Base-by-base conservation (phyloP, 306 rosid genomes). In the Vigna unguiculata region DNA sequence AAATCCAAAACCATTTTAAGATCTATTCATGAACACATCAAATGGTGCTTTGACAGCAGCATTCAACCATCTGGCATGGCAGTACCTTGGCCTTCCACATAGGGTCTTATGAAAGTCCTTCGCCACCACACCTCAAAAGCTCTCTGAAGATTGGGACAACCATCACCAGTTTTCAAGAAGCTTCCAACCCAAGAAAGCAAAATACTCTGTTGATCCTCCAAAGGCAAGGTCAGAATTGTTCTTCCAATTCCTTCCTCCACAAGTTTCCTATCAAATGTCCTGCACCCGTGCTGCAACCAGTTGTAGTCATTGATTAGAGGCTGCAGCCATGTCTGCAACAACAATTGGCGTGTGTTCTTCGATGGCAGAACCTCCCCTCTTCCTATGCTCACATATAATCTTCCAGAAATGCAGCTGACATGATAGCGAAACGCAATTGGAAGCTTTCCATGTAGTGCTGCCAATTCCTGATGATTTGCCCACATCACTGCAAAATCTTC, bases 51-150 rank as follows among this genome's bases (percentile, higher is more conserved):
- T 51, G 85, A 68, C 51, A 76, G 30, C 79, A 60, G 30, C 81
- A 60, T 73, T 77, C 83, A 81, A 78, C 75, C 62, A 84, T 88
- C 93, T 68, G 85, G 62, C 81, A 80, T 80, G 25, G 63, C n/a
- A n/a, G n/a, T n/a, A 43, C 85, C 88, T 76, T 91, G 91, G 30
- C 80, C 81, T 57, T 89, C 96, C 28, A 77, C 72, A 32, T 86
- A 85, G 3, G 93, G 97, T 73, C 93, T 85, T 57, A 91, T 82
- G 69, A 93, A 93, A 60, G 98, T 91, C 60, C 98, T 86, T 32
- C 98, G 81, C 98, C 98, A 91, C 98, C 98, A 93, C 5, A 93
- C 98, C 77, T 93, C 98, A 12, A 93, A 93, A 34, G 98, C 97
- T 81, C 87, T 87, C 78, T 90, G 93, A 84, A 93, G 98, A 78